Evolutionary conservation across 805 yeast species (phyloP), one percentile per base, ranked within the genome.

Genomic region (Pichia californica): DNA sequence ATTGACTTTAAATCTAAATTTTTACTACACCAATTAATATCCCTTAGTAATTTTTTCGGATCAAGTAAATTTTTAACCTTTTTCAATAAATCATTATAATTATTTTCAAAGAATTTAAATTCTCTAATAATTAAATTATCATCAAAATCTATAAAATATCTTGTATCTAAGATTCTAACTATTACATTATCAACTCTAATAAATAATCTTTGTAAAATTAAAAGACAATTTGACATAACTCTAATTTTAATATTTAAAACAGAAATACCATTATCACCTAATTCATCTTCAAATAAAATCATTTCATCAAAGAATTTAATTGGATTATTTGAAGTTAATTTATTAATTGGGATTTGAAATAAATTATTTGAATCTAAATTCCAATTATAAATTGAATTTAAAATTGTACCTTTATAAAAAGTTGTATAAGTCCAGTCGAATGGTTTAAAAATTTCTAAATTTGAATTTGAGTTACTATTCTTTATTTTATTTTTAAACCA

Each of bases 341-440:
- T 79, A 13, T 79, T 77, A 16, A 86, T 53, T 0, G 99, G 99
- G 11, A 91, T 76, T 27, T 55, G 54, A 13, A 44, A 39, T 1
- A 53, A 54, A 7, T 62, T 64, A 27, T 37, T 25, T 4, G 7
- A 4, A 31, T 60, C 63, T 29, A 50, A 52, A n/a, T 50, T 47
- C 34, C 53, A 54, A 2, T 23, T 15, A 2, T 36, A 30, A 21
- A 43, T 38, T 4, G 50, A 49, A 7, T 36, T 47, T 10, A 51
- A 20, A 5, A 68, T 43, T 0, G 81, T 71, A 0, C 98, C 99
- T 47, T 69, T 71, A 60, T 91, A 93, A 37, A 70, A 63, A 0
- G 95, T 79, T 0, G 96, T 76, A 59, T 93, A 93, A 0, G 99
- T 91, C 99, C 99, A 93, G 66, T 93, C 99, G 59, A 79, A 93